These are phyloP conservation scores for Urtica urens DNA, from an alignment of 306 rosid genomes.

Conservation along the genomic window DNA sequence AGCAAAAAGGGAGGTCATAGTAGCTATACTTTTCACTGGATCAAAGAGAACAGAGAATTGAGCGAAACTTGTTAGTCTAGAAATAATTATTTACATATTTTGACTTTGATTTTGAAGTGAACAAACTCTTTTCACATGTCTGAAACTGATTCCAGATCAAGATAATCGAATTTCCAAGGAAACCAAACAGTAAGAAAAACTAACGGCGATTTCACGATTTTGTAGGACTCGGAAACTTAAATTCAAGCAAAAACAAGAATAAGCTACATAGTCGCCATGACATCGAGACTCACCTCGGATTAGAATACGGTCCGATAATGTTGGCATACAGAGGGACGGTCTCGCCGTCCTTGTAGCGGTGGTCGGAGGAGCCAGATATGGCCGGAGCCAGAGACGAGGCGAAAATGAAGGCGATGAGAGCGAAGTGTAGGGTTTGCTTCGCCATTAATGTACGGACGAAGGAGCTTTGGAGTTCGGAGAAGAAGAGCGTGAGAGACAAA, in stretches of 20 bases:
- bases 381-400: constrained; percentile 22
- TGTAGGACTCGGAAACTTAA: neutral
- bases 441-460: constrained; percentile 18
- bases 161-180: neutral
- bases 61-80: too few relatives aligned
- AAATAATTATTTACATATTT: too few relatives aligned
- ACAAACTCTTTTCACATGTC: neutral
- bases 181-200: neutral
- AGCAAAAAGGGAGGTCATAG: constrained; percentile 73
- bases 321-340: constrained; percentile 38
- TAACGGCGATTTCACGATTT: neutral
- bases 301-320: constrained; percentile 46
- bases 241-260: neutral
- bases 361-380: constrained; percentile 27
- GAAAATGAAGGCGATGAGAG: constrained; percentile 17
- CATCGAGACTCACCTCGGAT: constrained; percentile 31
- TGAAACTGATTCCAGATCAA: neutral
- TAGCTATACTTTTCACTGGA: constrained; percentile 57
- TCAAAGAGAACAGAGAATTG: constrained; percentile 3
- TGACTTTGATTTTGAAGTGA: too few relatives aligned
- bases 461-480: neutral
- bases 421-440: constrained; percentile 20
- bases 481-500: neutral
- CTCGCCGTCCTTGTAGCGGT: constrained; percentile 37
- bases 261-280: too few relatives aligned